These are phyloP conservation scores for Butyriboletus loyo DNA, from an alignment of 768 basidiomycete species.

Conservation along the genomic window DNA sequence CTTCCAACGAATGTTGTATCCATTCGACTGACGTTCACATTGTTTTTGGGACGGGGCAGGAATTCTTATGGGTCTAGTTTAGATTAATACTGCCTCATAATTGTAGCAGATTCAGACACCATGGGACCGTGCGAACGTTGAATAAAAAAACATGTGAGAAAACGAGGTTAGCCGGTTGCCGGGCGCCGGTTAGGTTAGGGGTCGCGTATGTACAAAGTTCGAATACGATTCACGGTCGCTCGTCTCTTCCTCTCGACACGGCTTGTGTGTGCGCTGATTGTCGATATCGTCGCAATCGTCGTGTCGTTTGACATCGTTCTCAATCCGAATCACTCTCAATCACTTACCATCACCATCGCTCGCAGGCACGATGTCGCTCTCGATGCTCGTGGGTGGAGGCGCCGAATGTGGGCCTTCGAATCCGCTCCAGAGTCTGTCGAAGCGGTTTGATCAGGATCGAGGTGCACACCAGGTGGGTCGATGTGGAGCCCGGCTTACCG, in stretches of 20 bases:
- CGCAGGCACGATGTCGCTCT: constrained; percentile 59
- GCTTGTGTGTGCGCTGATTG: background rate
- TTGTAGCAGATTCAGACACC: constrained; percentile 17
- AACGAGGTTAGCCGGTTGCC: background rate
- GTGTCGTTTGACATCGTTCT: background rate
- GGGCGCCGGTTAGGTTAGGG: background rate
- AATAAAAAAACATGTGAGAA: constrained; percentile 17
- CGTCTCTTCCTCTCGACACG: background rate
- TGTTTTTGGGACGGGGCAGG: constrained; percentile 19
- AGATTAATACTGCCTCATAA: constrained; percentile 29
- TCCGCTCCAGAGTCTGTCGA: constrained; percentile 74
- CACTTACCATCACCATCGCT: background rate
- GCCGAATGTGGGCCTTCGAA: constrained; percentile 88
- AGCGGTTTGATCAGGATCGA: constrained; percentile 75
- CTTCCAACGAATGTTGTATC: constrained; percentile 12
- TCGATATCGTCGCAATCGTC: background rate
- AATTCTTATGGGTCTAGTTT: constrained; percentile 22
- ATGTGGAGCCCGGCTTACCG: constrained; percentile 6
- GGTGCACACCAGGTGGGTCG: constrained; percentile 68
- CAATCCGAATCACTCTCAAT: background rate
- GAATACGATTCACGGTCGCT: background rate
- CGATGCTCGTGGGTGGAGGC: constrained; percentile 61
- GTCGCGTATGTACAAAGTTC: too few relatives aligned
- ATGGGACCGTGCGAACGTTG: background rate
- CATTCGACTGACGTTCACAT: constrained; percentile 8